Evolutionary conservation across 2,329 filamentous ascomycete genomes (phyloP).

Genomic region (Paraphaeosphaeria sporulosa): DNA sequence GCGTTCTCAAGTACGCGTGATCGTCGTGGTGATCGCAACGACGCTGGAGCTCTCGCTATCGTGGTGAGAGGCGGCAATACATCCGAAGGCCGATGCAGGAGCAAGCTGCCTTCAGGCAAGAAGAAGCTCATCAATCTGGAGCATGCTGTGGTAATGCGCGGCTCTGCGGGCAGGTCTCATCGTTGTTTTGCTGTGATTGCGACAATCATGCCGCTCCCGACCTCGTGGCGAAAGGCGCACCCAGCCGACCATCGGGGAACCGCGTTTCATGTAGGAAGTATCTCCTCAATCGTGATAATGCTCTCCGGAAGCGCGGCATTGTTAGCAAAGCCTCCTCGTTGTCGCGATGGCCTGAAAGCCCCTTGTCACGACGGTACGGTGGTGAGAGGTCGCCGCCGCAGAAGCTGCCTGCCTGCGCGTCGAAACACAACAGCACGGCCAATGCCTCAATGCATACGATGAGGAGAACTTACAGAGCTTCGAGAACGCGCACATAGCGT

Average conservation of each 20-base stretch:
- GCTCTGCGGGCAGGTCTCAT: background rate
- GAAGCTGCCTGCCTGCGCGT: background rate
- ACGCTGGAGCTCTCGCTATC: no score
- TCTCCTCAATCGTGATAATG: background rate
- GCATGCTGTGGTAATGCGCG: background rate
- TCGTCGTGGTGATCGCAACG: no score
- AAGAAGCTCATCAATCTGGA: background rate
- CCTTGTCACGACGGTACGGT: background rate
- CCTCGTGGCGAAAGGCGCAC: background rate
- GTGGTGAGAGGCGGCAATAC: background rate
- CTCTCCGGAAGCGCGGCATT: background rate
- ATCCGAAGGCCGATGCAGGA: background rate
- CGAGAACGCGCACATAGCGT: background rate
- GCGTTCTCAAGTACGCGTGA: no score
- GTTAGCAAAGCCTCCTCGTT: background rate
- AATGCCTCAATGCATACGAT: background rate
- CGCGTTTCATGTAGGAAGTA: background rate
- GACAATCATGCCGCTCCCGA: background rate
- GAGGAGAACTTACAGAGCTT: constrained; percentile 7
- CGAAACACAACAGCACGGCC: background rate
- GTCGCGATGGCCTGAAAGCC: background rate
- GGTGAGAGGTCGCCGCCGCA: background rate
- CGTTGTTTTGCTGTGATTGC: background rate
- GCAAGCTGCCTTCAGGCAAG: background rate
- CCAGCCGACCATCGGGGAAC: background rate